A percentile compares a stretch with the other conserved stretches of the same genome.
Evolutionary conservation across 352 stramenopile species (phyloP).

Genomic region (Phytophthora nicotianae): DNA sequence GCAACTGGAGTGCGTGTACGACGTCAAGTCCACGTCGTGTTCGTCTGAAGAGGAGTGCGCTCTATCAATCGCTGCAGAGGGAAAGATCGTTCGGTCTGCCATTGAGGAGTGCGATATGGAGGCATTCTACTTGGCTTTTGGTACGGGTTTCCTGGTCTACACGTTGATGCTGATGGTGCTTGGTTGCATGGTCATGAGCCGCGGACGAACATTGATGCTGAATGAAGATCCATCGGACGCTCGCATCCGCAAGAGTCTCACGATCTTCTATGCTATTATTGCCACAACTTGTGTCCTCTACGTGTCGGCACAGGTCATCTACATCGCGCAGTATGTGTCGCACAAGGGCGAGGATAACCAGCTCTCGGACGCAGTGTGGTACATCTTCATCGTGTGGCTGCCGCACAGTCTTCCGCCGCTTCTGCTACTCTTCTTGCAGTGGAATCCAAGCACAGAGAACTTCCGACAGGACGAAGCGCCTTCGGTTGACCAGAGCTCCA

Average conservation of each 20-base stretch:
- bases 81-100: slow-evolving; percentile 68
- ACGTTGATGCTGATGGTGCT: slow-evolving; percentile 87
- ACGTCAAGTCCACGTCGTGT: slow-evolving; percentile 59
- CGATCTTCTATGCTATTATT: slow-evolving; percentile 90
- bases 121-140: slow-evolving; percentile 80
- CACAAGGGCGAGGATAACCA: slow-evolving; percentile 58
- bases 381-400: slow-evolving; percentile 89
- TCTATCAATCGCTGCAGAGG: slow-evolving; percentile 64
- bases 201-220: slow-evolving; percentile 82
- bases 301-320: slow-evolving; percentile 88
- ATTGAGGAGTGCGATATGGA: slow-evolving; percentile 81
- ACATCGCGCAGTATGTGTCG: slow-evolving; percentile 86
- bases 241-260: slow-evolving; percentile 83
- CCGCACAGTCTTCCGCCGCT: slow-evolving; percentile 76
- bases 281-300: slow-evolving; percentile 87
- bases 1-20: slow-evolving; percentile 80
- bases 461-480: slow-evolving; percentile 62
- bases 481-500: slow-evolving; percentile 70
- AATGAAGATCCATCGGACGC: slow-evolving; percentile 85
- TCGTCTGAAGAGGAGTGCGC: slow-evolving; percentile 60
- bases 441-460: slow-evolving; percentile 82
- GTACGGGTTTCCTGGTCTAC: slow-evolving; percentile 81
- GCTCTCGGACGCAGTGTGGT: slow-evolving; percentile 85
- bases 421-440: slow-evolving; percentile 85
- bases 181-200: slow-evolving; percentile 88